Evolutionary conservation across 2,329 filamentous ascomycete species (phyloP), one percentile per base, ranked within the genome.

Genomic region (Fusarium veterinarium): DNA sequence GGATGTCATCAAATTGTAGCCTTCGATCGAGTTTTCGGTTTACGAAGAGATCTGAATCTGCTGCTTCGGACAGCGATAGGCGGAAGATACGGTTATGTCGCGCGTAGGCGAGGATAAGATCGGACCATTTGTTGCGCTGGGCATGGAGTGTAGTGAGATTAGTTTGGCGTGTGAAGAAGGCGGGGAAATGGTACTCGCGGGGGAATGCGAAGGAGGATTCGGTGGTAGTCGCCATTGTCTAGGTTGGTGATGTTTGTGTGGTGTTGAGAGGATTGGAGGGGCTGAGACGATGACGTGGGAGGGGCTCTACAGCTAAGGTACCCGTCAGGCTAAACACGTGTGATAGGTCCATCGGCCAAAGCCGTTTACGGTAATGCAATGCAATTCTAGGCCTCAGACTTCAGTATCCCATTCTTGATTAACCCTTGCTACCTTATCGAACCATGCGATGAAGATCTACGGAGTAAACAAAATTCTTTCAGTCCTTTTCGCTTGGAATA

Each of bases 61-160:
- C 86, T 52, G 91, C 81, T 17, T 89, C 73, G 59, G 83, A 84
- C 59, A 97, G 85, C 8, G 91, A 88, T 61, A 98, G 89, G 62
- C 90, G 90, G 86, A 91, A 97, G 79, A 95, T 84, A 75, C 90
- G 91, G 84, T 95, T 87, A 83, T 93, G 88, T 0, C 90, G 90
- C 83, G 93, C 94, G 91, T 97, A 98, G 79, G 91, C 83, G 69
- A 95, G 94, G 79, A 98, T 90, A 20, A 98, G 89, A 37, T 89
- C 82, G n/a, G 92, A 91, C 96, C 96, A 99, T 83, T 95, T 95
- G 66, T 89, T 86, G 69, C 95, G 91, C 79, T 96, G 94, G 49
- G 91, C 90, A 82, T 91, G 89, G 79, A 88, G 91, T 14, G 93
- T 95, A 35, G 89, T 88, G 69, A 90, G 86, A 84, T 94, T 94